Conservation (phyloP, 176 grass and related monocot species). For the Pharus latifolius region DNA sequence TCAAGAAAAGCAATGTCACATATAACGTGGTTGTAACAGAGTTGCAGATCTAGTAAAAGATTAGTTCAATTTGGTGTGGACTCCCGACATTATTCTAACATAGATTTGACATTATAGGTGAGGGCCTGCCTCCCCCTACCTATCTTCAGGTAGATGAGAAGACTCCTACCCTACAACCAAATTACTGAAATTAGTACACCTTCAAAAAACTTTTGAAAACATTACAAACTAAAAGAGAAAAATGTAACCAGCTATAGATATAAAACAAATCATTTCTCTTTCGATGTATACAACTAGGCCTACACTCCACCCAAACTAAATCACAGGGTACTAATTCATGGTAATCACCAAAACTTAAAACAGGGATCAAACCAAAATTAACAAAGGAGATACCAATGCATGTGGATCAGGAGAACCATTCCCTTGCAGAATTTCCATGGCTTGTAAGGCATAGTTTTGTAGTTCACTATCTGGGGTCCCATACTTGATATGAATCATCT, state of each 20-base stretch:
- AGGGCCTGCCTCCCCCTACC: no score
- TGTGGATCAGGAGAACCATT: conserved; percentile 70
- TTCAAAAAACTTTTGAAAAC: no score
- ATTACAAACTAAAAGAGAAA: no score
- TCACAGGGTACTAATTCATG: background rate
- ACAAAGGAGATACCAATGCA: conserved; percentile 47
- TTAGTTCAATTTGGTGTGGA: background rate
- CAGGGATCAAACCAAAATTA: conserved; percentile 4
- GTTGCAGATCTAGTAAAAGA: background rate
- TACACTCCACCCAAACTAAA: background rate
- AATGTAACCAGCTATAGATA: no score
- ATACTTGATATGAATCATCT: conserved; percentile 93
- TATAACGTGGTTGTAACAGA: background rate
- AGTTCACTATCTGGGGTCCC: conserved; percentile 59
- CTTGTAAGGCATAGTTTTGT: conserved; percentile 74
- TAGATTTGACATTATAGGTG: background rate
- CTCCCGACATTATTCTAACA: background rate
- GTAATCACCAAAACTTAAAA: background rate
- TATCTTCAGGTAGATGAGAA: no score
- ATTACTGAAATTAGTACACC: no score
- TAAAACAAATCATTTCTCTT: background rate
- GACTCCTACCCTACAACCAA: no score
- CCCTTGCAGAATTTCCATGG: conserved; percentile 82
- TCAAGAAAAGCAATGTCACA: background rate
- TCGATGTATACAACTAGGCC: background rate